Base-by-base conservation (phyloP, 1,284 basidiomycete genomes). In the Trichosporon ovoides region DNA sequence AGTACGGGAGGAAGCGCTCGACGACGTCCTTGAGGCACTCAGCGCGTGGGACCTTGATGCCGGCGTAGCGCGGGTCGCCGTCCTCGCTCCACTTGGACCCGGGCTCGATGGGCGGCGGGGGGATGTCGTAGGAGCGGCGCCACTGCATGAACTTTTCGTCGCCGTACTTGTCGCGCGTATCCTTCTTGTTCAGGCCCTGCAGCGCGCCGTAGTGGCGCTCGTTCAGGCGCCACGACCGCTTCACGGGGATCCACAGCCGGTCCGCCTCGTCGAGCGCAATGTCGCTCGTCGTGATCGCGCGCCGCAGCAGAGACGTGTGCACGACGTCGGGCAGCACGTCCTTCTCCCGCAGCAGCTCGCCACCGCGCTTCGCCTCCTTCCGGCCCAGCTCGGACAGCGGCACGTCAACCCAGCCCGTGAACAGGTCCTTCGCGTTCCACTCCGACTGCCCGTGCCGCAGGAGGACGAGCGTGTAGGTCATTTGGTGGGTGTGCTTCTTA, bases 11-110 rank as follows among this genome's bases (percentile, higher is more conserved):
- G 33, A 56, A 38, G 55, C 55, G 55, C 19, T 18, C 28, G 24
- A 56, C 55, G 11, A 56, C 55, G 19, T 56, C 55, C 55, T 56
- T 56, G 46, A 56, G 55, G 28, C 55, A 56, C 48, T 56, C 55
- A 24, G 46, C 22, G 11, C 18, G 24, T 1, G 55, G 55, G 2
- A 56, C 37, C 16, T 28, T 12, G 19, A 53, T 36, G 19, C 34
- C 48, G n/a, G 9, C 18, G 55, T 56, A 56, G 16, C 36, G 46
- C 36, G 14, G 12, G 13, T 56, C 55, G 22, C 16, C 12, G 18
- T n/a, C 28, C 36, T 56, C 46, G 28, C 35, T 20, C 35, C 31
- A 56, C 28, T 50, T 18, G 2, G 55, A 38, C 7, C 16, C 35
- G 14, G 18, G 36, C n/a, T 51, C 55, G 36, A 56, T 56, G 4